Percentiles rank a stretch among this genome's conserved stretches.
phyloP scores from a whole-genome alignment of 2,329 filamentous ascomycete species.

The Blastomyces parvus region DNA sequence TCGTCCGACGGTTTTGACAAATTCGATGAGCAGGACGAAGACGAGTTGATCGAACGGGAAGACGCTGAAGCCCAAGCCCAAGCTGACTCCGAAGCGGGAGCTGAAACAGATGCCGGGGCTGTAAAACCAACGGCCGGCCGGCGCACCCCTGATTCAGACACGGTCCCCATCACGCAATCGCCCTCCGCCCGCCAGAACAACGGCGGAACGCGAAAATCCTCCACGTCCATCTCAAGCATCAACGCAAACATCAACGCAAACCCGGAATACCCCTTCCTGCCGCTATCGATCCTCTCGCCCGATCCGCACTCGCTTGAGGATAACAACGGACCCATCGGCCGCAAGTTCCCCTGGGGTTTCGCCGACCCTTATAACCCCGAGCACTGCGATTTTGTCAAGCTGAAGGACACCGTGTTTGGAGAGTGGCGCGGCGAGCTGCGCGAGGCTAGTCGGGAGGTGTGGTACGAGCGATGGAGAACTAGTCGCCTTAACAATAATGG shows the following conservation, averaged over 20 bases:
- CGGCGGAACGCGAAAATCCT: conserved; percentile 42
- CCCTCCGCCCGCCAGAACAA: conserved; percentile 23
- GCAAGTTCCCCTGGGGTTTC: conserved; percentile 93
- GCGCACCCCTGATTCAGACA: conserved; percentile 23
- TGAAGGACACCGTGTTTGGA: conserved; percentile 85
- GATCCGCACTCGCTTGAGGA: conserved; percentile 65
- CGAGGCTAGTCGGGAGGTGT: conserved; percentile 80
- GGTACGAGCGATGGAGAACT: conserved; percentile 94
- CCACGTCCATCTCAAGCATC: conserved; percentile 22
- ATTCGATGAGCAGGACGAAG: conserved; percentile 44
- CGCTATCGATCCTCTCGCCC: conserved; percentile 86
- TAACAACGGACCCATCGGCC: conserved; percentile 51
- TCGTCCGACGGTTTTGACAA: conserved; percentile 33
- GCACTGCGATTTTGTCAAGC: conserved; percentile 85
- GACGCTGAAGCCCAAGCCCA: conserved; percentile 22
- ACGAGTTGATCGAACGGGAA: conserved; percentile 21
- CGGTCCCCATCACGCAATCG: conserved; percentile 8
- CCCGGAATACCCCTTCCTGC: conserved; percentile 56
- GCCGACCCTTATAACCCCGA: conserved; percentile 83
- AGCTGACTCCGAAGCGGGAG: conserved; percentile 15
- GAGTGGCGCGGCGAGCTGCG: conserved; percentile 90
- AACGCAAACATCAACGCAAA: conserved; percentile 11
- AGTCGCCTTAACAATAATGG: conserved; percentile 29
- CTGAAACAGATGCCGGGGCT: conserved; percentile 18
- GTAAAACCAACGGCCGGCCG: conserved; percentile 11